Percentiles rank a stretch among this genome's conserved stretches.
Conservation (phyloP, 306 rosid genomes). For the Senna siamea region DNA sequence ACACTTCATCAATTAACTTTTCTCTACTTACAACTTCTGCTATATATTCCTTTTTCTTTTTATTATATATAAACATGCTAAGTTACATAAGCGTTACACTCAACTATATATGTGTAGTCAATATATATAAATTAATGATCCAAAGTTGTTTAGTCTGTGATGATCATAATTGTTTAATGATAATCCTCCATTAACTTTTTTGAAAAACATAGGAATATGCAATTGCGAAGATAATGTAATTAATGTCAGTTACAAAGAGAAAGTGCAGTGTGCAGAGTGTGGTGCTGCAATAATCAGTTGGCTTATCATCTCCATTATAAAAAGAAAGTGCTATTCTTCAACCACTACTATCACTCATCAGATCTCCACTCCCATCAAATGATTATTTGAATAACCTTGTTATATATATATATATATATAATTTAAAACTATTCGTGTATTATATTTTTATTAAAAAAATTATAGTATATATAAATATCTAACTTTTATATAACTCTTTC, state of each 20-base stretch:
- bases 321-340: conserved; percentile 39
- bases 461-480: no score
- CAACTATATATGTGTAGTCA: background rate
- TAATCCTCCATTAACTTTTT: conserved; percentile 40
- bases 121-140: no score
- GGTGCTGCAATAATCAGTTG: conserved; percentile 42
- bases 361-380: background rate
- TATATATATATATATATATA: no score
- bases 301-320: conserved; percentile 40
- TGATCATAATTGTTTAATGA: conserved; percentile 50
- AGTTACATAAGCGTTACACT: conserved; percentile 23
- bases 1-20: background rate
- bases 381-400: no score
- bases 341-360: background rate
- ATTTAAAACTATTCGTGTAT: no score
- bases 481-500: no score
- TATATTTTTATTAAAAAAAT: no score
- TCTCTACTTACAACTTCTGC: background rate
- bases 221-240: conserved; percentile 50
- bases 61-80: conserved; percentile 29
- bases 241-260: conserved; percentile 47
- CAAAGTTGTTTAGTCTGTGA: conserved; percentile 18
- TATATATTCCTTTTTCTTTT: background rate
- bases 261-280: conserved; percentile 34
- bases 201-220: conserved; percentile 38